phyloP scores from a whole-genome alignment of 805 yeast species.

The Candida lessepsii region DNA sequence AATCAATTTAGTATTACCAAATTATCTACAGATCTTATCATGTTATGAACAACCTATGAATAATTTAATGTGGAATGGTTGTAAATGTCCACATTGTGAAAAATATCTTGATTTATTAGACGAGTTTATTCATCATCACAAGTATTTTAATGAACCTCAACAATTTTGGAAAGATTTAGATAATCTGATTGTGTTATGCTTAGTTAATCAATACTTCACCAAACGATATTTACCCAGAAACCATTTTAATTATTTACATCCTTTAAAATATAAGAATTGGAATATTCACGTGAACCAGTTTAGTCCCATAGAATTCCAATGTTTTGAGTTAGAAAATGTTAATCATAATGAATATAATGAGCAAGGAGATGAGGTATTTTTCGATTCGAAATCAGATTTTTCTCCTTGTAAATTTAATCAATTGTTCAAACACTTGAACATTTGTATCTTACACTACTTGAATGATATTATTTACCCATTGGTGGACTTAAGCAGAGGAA shows the following conservation, averaged over 20 bases:
- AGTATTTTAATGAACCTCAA: slow-evolving; percentile 48
- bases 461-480: slow-evolving; percentile 31
- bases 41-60: slow-evolving; percentile 72
- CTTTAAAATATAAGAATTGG: slow-evolving; percentile 7
- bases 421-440: slow-evolving; percentile 14
- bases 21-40: slow-evolving; percentile 55
- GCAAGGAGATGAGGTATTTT: slow-evolving; percentile 23
- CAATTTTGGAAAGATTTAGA: slow-evolving; percentile 58
- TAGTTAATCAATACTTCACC: slow-evolving; percentile 37
- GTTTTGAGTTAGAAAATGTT: slow-evolving; percentile 31
- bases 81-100: slow-evolving; percentile 60
- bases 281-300: slow-evolving; percentile 14
- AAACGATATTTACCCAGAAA: slow-evolving; percentile 8
- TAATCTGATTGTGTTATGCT: slow-evolving; percentile 55
- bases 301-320: slow-evolving; percentile 28
- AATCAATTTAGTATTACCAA: slow-evolving; percentile 53
- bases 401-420: slow-evolving; percentile 9
- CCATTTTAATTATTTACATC: slow-evolving; percentile 13
- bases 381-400: slow-evolving; percentile 11
- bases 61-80: slow-evolving; percentile 75
- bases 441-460: slow-evolving; percentile 34
- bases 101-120: slow-evolving; percentile 53
- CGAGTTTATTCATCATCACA: slow-evolving; percentile 61
- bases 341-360: slow-evolving; percentile 41
- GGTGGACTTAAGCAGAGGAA: slow-evolving; percentile 37